Base-by-base conservation (phyloP, 2,329 filamentous ascomycete genomes). In the Neonectria coccinea region DNA sequence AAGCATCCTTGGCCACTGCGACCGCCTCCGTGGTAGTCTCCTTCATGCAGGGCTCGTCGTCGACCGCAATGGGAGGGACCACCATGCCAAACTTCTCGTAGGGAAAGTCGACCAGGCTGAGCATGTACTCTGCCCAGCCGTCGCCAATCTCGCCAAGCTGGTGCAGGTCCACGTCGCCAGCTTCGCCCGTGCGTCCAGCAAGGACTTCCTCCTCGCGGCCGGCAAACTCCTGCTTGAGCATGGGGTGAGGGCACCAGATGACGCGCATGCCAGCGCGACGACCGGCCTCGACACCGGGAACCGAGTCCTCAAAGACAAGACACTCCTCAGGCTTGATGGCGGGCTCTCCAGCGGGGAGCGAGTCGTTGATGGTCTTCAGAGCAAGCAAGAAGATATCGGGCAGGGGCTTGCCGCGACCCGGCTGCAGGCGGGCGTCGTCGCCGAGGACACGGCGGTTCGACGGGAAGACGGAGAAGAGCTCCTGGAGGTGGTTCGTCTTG, bases 321-420 rank as follows among this genome's bases (percentile, higher is more conserved):
- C 96, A 98, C 79, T 98, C 95, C 70, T 92, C 91, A 0, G 94
- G 93, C 58, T 77, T 84, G 67, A 99, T 90, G 64, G 86, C 81
- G 68, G 85, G 81, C 56, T 91, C 89, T 42, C 88, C 88, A 4
- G 84, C 80, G 0, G 83, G 81, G 7, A 97, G 83, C 16, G 88
- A 88, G 47, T 88, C 87, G 79, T 99, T 99, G 77, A 99, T 91
- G 4, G 90, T 92, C 79, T 92, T 84, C 59, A 99, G 83, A 0
- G 96, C 95, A 1, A 98, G 84, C 9, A 97, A 81, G 79, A 97
- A 98, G 71, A 99, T 99, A 79, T 99, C 95, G 0, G 95, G 96
- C 33, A 95, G 86, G 0, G 96, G 96, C 80, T 99, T 99, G 12
- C 96, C 96, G n/a, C 93, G 84, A 0, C 95, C 95, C 4, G 85